These are phyloP conservation scores for Dioszegia aurantiaca DNA, from an alignment of 768 basidiomycete species.

Conservation along the genomic window DNA sequence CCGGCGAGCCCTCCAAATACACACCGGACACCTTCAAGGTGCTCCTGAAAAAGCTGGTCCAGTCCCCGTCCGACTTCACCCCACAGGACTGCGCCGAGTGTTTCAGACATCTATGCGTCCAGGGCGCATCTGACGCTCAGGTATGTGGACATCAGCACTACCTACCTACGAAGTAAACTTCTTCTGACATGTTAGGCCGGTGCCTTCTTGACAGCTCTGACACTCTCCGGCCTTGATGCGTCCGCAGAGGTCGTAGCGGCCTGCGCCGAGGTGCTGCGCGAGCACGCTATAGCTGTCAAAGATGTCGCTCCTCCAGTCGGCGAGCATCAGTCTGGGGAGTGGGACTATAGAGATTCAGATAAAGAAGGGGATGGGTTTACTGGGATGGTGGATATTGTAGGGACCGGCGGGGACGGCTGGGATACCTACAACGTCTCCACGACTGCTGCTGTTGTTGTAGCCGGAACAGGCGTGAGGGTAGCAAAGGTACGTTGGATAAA, in stretches of 20 bases:
- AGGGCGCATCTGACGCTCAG: conserved; percentile 50
- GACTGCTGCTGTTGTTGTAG: conserved; percentile 86
- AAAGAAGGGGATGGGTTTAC: conserved; percentile 47
- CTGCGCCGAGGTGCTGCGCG: conserved; percentile 70
- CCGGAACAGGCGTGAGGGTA: conserved; percentile 88
- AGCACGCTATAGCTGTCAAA: conserved; percentile 64
- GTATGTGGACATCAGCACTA: conserved; percentile 19
- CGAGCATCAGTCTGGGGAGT: conserved; percentile 30
- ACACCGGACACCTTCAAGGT: conserved; percentile 78
- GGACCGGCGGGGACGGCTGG: conserved; percentile 91
- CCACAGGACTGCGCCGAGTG: conserved; percentile 67
- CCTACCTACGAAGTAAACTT: neutral
- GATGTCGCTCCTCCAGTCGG: conserved; percentile 48
- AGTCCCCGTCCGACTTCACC: conserved; percentile 53
- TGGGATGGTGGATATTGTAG: conserved; percentile 71
- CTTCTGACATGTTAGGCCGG: conserved; percentile 62
- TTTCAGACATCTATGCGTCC: conserved; percentile 60
- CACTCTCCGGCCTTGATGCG: conserved; percentile 72
- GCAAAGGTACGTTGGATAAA: conserved; percentile 65
- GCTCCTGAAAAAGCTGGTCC: conserved; percentile 67
- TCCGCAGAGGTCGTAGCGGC: conserved; percentile 73
- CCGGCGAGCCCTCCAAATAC: conserved; percentile 19
- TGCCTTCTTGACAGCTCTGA: conserved; percentile 81
- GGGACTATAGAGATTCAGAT: conserved; percentile 49
- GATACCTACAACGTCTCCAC: conserved; percentile 97